Evolutionary conservation across 768 basidiomycete species (phyloP).

Genomic region (Mycena sanguinolenta): DNA sequence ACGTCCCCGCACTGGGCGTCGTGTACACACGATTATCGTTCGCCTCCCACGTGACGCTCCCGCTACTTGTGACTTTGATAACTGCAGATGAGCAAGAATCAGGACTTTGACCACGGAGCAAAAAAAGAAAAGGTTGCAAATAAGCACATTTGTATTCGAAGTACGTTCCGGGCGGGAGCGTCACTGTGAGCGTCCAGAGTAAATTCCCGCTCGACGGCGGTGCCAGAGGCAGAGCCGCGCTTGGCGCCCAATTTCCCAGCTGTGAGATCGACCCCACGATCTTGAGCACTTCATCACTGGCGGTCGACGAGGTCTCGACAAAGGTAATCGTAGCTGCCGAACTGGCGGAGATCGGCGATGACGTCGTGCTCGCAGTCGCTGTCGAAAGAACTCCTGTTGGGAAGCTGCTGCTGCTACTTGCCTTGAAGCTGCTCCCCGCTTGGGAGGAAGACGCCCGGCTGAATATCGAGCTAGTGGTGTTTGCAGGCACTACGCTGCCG

Average conservation of each 20-base stretch:
- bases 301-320: conserved; percentile 16
- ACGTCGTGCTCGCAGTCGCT: background rate
- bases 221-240: conserved; percentile 11
- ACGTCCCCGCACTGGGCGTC: background rate
- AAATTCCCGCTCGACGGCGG: background rate
- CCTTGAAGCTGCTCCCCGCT: background rate
- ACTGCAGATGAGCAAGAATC: background rate
- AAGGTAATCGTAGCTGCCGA: conserved; percentile 18
- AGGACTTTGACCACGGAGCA: background rate
- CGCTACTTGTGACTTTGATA: conserved; percentile 12
- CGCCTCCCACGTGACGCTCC: conserved; percentile 12
- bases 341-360: background rate
- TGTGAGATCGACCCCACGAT: conserved; percentile 27
- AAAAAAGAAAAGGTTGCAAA: background rate
- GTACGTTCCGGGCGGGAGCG: conserved; percentile 8
- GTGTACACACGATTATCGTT: conserved; percentile 8
- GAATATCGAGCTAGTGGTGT: no score
- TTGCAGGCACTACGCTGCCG: background rate
- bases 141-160: conserved; percentile 13
- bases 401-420: conserved; percentile 4
- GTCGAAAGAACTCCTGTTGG: background rate
- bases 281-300: conserved; percentile 15
- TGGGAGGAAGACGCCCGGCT: background rate
- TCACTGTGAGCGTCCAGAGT: conserved; percentile 4
- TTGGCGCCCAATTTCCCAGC: conserved; percentile 21